Evolutionary conservation across 352 stramenopile species (phyloP).

Genomic region (Phytopythium aichiense): DNA sequence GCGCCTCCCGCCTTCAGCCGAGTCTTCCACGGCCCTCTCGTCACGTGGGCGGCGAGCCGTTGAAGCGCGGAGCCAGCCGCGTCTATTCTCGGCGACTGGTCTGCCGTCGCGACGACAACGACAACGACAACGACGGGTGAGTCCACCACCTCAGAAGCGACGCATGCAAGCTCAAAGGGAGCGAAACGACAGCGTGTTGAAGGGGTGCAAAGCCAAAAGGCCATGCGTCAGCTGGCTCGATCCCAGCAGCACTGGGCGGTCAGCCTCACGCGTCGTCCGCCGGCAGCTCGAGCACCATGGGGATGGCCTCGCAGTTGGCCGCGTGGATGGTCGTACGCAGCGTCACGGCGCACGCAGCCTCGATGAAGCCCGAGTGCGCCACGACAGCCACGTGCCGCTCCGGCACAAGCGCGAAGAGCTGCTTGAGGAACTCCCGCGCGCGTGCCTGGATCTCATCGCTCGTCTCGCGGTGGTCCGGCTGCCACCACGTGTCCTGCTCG

Average conservation of each 20-base stretch:
- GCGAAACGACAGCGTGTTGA: neutral
- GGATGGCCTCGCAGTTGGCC: slow-evolving; percentile 46
- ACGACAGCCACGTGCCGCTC: slow-evolving; percentile 57
- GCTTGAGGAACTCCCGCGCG: slow-evolving; percentile 36
- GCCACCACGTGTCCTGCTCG: slow-evolving; percentile 57
- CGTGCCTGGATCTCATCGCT: slow-evolving; percentile 49
- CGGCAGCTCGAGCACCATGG: slow-evolving; percentile 32
- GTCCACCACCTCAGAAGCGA: neutral
- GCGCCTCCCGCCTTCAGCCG: neutral
- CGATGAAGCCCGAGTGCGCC: slow-evolving; percentile 73
- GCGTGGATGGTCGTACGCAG: slow-evolving; percentile 28
- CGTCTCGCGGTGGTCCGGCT: slow-evolving; percentile 53
- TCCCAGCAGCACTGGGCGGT: neutral
- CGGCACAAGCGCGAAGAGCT: slow-evolving; percentile 48
- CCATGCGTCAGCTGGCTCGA: neutral
- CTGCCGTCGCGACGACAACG: neutral
- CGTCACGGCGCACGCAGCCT: slow-evolving; percentile 43
- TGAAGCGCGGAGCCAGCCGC: neutral
- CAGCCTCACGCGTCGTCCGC: neutral
- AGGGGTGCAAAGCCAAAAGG: neutral
- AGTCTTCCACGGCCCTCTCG: neutral
- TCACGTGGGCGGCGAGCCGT: neutral
- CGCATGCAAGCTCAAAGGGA: neutral
- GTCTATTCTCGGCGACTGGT: slow-evolving; percentile 1
- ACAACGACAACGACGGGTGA: neutral